These are phyloP conservation scores for Clonostachys byssicola DNA, from an alignment of 2,329 filamentous ascomycete species.

Conservation along the genomic window DNA sequence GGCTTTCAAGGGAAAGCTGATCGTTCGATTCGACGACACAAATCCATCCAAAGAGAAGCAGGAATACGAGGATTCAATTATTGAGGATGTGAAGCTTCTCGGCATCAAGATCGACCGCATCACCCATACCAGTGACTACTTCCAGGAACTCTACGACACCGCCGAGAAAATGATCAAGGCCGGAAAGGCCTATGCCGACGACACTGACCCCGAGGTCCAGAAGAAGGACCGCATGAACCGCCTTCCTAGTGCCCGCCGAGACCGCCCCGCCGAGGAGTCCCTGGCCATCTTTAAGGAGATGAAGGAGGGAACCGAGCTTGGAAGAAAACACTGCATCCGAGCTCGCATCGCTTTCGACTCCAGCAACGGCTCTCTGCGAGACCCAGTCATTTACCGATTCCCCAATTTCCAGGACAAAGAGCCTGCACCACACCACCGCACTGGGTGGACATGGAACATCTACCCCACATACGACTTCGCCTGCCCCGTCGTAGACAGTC, in stretches of 20 bases:
- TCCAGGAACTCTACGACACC: conserved; percentile 85
- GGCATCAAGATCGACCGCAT: conserved; percentile 85
- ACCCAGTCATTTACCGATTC: conserved; percentile 93
- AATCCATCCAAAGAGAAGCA: conserved; percentile 97
- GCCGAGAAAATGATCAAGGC: conserved; percentile 80
- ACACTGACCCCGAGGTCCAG: conserved; percentile 89
- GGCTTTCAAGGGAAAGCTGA: conserved; percentile 85
- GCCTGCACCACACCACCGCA: conserved; percentile 63
- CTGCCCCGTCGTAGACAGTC: conserved; percentile 74
- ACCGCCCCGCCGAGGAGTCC: conserved; percentile 77
- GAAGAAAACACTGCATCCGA: conserved; percentile 83
- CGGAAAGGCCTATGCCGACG: conserved; percentile 89
- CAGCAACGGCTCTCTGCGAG: conserved; percentile 91
- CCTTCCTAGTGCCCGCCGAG: conserved; percentile 75
- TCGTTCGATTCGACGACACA: conserved; percentile 93
- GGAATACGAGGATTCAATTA: conserved; percentile 90
- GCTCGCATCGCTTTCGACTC: conserved; percentile 91
- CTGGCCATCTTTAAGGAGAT: conserved; percentile 87
- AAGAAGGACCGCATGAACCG: conserved; percentile 79
- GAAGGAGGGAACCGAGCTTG: conserved; percentile 79
- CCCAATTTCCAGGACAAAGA: conserved; percentile 51
- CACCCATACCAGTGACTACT: conserved; percentile 93
- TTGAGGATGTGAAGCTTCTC: conserved; percentile 87
- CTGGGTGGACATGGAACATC: conserved; percentile 81
- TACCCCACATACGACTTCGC: conserved; percentile 93